Conservation (phyloP, 2,329 filamentous ascomycete species). For the Stromatinia cepivora region DNA sequence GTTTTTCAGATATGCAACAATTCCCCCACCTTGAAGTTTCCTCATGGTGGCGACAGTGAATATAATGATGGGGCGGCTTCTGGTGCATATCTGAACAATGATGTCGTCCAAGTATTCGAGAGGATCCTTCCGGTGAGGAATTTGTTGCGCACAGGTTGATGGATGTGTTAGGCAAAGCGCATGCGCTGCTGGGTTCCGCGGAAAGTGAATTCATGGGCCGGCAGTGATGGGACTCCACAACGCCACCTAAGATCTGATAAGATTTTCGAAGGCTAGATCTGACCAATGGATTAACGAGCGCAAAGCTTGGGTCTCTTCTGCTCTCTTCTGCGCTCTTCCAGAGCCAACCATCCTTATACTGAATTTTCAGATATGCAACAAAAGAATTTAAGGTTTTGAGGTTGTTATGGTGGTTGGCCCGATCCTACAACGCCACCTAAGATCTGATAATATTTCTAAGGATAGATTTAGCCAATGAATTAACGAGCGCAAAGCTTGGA, state of each 20-base stretch:
- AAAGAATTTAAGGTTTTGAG: background rate
- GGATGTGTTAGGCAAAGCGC: background rate
- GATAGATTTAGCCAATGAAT: background rate
- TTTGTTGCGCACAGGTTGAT: background rate
- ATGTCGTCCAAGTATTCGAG: background rate
- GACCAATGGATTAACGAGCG: background rate
- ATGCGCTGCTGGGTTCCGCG: too few species aligned
- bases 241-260: background rate
- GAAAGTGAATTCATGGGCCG: background rate
- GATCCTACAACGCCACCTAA: background rate
- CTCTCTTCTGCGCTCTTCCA: background rate
- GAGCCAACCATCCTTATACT: background rate
- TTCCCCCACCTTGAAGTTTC: background rate
- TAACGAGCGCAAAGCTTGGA: background rate
- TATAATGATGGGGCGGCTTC: background rate
- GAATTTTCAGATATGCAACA: background rate
- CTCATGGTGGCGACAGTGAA: background rate
- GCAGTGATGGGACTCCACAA: background rate
- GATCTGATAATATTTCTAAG: background rate
- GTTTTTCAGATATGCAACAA: conserved; percentile 9
- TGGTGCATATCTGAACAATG: background rate
- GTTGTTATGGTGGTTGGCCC: too few species aligned
- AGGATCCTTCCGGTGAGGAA: background rate
- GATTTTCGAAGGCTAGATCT: background rate
- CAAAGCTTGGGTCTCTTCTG: background rate